phyloP scores from a whole-genome alignment of 1,284 basidiomycete species.

The Trametes pubescens region DNA sequence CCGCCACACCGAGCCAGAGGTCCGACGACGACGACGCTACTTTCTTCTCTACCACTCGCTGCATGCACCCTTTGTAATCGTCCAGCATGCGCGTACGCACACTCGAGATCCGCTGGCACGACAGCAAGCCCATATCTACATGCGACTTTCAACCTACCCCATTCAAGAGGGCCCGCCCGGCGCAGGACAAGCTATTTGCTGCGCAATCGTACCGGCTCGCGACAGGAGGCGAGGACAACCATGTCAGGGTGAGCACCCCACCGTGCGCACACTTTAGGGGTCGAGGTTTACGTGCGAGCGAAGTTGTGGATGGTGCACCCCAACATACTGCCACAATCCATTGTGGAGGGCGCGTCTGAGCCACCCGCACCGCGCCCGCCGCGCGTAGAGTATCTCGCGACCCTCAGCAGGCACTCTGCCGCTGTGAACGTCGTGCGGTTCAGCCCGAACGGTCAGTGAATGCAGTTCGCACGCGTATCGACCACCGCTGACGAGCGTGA shows the following conservation, averaged over 20 bases:
- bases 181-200: constrained; percentile 65
- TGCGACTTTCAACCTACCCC: constrained; percentile 90
- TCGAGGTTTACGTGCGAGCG: constrained; percentile 1
- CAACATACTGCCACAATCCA: constrained; percentile 78
- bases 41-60: not conserved
- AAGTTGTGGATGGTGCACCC: constrained; percentile 96
- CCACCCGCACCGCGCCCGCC: constrained; percentile 71
- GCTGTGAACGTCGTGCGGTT: constrained; percentile 97
- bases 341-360: constrained; percentile 59
- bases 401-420: constrained; percentile 91
- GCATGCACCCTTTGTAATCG: constrained; percentile 9
- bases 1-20: constrained; percentile 11
- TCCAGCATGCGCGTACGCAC: constrained; percentile 79
- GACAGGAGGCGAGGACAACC: constrained; percentile 96
- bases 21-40: constrained; percentile 7
- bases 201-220: constrained; percentile 87
- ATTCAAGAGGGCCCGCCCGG: constrained; percentile 80
- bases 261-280: not conserved
- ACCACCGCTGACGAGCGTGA: constrained; percentile 23
- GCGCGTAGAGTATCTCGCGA: constrained; percentile 96
- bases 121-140: constrained; percentile 92
- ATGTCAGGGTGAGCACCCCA: constrained; percentile 82
- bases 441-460: constrained; percentile 84
- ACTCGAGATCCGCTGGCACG: constrained; percentile 94
- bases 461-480: constrained; percentile 17